These are phyloP conservation scores for Saccharomycopsis sp. DNA, from an alignment of 805 yeast genomes.

Conservation along the genomic window DNA sequence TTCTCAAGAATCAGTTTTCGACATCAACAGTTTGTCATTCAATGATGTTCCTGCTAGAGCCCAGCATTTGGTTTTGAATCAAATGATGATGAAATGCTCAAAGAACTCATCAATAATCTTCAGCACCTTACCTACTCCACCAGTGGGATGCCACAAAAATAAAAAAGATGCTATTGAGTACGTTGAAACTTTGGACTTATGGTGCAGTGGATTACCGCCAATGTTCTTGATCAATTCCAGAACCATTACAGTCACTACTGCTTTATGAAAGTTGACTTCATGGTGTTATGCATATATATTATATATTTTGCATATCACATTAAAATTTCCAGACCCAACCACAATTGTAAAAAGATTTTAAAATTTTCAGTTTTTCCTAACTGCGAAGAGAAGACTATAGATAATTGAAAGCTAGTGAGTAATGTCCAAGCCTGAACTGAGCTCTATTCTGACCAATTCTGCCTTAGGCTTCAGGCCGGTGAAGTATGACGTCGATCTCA, in stretches of 20 bases:
- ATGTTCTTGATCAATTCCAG: slow-evolving; percentile 77
- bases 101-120: slow-evolving; percentile 63
- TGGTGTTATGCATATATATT: neutral
- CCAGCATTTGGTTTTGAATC: slow-evolving; percentile 83
- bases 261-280: slow-evolving; percentile 49
- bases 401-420: too few relatives aligned
- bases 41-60: slow-evolving; percentile 87
- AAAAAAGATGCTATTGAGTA: slow-evolving; percentile 66
- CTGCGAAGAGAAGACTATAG: too few relatives aligned
- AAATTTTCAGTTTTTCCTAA: too few relatives aligned
- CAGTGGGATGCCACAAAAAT: slow-evolving; percentile 67
- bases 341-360: too few relatives aligned
- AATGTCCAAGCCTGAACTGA: too few relatives aligned
- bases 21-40: slow-evolving; percentile 43
- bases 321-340: too few relatives aligned
- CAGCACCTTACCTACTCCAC: slow-evolving; percentile 86
- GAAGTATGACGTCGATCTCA: slow-evolving; percentile 31
- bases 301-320: too few relatives aligned
- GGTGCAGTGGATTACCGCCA: slow-evolving; percentile 83
- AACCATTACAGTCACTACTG: slow-evolving; percentile 93
- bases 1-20: too few relatives aligned
- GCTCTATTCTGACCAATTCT: neutral
- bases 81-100: slow-evolving; percentile 64
- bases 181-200: slow-evolving; percentile 62
- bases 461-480: slow-evolving; percentile 22